Conservation (phyloP, 176 grass and related monocot genomes). For the Oryza nivara region DNA sequence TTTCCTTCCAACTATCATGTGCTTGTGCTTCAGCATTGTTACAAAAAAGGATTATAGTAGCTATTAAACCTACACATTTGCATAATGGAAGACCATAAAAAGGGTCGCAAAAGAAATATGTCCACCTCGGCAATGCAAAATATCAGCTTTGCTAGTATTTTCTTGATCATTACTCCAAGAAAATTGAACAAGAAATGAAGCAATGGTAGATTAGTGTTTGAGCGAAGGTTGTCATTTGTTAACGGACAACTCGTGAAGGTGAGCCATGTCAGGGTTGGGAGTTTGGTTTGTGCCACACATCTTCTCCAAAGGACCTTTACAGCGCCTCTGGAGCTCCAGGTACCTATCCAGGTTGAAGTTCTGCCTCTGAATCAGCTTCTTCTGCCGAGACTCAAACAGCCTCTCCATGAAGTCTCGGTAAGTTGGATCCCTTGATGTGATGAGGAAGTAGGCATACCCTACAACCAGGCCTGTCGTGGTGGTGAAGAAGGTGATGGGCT, state of each 20-base stretch:
- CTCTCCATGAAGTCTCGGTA: slow-evolving; percentile 96
- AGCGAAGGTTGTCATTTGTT: slow-evolving; percentile 57
- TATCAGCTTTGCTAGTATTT: slow-evolving; percentile 33
- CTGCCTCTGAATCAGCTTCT: slow-evolving; percentile 73
- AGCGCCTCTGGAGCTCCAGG: slow-evolving; percentile 80
- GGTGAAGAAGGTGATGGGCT: slow-evolving; percentile 92
- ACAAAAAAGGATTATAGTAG: slow-evolving; percentile 17
- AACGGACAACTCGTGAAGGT: slow-evolving; percentile 59
- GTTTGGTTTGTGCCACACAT: slow-evolving; percentile 37
- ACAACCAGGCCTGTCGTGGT: slow-evolving; percentile 74
- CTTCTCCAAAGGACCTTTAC: slow-evolving; percentile 77
- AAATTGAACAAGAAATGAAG: slow-evolving; percentile 33
- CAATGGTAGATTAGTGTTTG: slow-evolving; percentile 39
- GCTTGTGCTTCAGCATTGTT: slow-evolving; percentile 38
- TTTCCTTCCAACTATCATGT: slow-evolving; percentile 36
- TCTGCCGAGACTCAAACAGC: slow-evolving; percentile 77
- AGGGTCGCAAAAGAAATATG: slow-evolving; percentile 32
- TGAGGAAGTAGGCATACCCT: slow-evolving; percentile 89
- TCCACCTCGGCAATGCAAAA: slow-evolving; percentile 46
- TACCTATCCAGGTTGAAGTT: slow-evolving; percentile 78
- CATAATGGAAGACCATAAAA: slow-evolving; percentile 41
- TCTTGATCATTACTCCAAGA: slow-evolving; percentile 30
- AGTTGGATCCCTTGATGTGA: slow-evolving; percentile 92
- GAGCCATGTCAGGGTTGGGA: slow-evolving; percentile 40
- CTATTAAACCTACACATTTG: slow-evolving; percentile 43